Percentiles rank a stretch among this genome's conserved stretches.
Conservation (phyloP, 768 basidiomycete species). For the Serendipita sp. region DNA sequence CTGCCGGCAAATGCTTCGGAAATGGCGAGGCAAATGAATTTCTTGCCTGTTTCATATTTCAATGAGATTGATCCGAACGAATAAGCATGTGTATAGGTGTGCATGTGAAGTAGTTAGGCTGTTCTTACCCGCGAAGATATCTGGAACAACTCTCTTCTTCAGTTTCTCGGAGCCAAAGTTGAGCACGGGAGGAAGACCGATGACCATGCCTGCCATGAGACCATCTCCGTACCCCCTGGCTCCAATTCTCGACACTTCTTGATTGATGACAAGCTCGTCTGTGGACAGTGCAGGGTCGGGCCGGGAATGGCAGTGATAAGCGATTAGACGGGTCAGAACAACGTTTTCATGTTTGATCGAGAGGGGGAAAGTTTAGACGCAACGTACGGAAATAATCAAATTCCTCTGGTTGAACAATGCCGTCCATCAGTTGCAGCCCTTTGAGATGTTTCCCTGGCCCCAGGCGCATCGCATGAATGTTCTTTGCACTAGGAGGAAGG, state of each 20-base stretch:
- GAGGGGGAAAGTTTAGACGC: not conserved
- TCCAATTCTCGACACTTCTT: constrained; percentile 56
- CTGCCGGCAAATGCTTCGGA: constrained; percentile 79
- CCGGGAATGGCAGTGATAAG: not conserved
- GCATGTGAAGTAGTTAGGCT: constrained; percentile 17
- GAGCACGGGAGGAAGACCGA: constrained; percentile 69
- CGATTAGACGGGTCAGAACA: not conserved
- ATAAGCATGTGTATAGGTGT: constrained; percentile 28
- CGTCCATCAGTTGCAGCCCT: constrained; percentile 59
- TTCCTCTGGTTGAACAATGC: constrained; percentile 60
- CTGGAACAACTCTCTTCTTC: constrained; percentile 23
- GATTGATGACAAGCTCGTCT: constrained; percentile 51
- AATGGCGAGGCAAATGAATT: constrained; percentile 76
- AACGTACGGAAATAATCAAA: constrained; percentile 72
- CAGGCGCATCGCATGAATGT: constrained; percentile 14
- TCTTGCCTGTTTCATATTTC: constrained; percentile 32
- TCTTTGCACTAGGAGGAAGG: not conserved
- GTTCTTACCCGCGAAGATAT: constrained; percentile 11
- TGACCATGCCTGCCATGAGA: constrained; percentile 57
- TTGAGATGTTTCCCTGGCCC: constrained; percentile 81
- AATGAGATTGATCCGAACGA: constrained; percentile 26
- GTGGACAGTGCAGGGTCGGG: not conserved
- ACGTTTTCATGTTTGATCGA: constrained; percentile 19
- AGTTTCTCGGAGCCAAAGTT: constrained; percentile 56
- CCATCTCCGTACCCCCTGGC: constrained; percentile 73